Base-by-base conservation (phyloP, 208 protist genomes). In the Leishmania guyanensis region DNA sequence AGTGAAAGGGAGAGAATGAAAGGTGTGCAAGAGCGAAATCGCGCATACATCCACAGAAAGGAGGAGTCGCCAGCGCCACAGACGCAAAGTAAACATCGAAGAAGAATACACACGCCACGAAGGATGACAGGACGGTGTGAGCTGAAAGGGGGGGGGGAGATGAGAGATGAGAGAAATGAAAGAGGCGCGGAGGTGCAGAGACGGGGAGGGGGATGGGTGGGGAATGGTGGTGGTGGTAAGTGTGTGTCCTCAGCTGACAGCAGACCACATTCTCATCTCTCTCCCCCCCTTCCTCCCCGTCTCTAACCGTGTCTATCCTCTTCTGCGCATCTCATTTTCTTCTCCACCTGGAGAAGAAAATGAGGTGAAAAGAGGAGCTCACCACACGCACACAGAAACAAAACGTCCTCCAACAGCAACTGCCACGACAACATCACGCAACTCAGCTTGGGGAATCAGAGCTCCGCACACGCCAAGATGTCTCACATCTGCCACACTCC, bases 1-100 rank as follows among this genome's bases (percentile, higher is more conserved):
- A 39, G 36, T 20, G 68, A 54, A 66, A 69, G 51, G 53, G 54
- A 77, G 36, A 14, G 73, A 78, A 14, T 29, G 78, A 69, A 64
- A 60, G 60, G 62, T 0, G 46, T 70, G 72, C 17, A 82, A 70
- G 22, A n/a, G 70, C 22, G n/a, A 43, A 75, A 29, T 20, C 68
- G 50, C 33, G 10, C 66, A 72, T 14, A 72, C 0, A 48, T 3
- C 26, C 33, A 43, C 64, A 22, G 33, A 50, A 43, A 39, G 16
- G 26, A 82, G n/a, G 53, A 74, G 29, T 12, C 26, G 29, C 68
- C 33, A 72, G 6, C 68, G 8, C 20, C 2, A 36, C 29, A 20
- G 26, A 22, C 0, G 14, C 62, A 20, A 68, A 22, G 36, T 5
- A 51, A 43, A 29, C 68, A 50, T 50, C 33, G 33, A 72, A 39